Evolutionary conservation across 1,284 basidiomycete species (phyloP), one percentile per base, ranked within the genome.

Genomic region (Fistulina hepatica): DNA sequence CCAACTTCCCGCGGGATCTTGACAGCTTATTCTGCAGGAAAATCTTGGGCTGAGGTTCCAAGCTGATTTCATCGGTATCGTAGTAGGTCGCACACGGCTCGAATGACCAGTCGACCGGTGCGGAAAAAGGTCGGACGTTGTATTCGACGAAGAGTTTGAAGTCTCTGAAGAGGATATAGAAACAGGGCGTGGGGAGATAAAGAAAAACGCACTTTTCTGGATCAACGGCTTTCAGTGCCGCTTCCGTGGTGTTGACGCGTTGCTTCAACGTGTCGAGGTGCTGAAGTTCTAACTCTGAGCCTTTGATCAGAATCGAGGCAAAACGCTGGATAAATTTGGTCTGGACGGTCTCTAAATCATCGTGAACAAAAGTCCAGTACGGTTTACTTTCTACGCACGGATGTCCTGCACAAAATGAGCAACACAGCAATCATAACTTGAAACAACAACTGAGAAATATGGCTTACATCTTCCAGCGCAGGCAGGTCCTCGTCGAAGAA

Each of bases 21-120:
- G 59, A 58, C n/a, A 88, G 65, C 45, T 77, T 79, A 52, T 88
- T 88, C 58, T 88, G 83, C 12, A 88, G 60, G 50, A 81, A 72
- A 2, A 84, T 64, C 55, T 83, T 86, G 0, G 84, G 74, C 8
- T 68, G 69, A 15, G 69, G 57, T 31, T 84, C 82, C 16, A 75
- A 54, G 47, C 62, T 77, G 55, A 85, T 69, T 7, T 68, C 71
- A 24, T 61, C 64, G 32, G 73, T 81, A 50, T 88, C 84, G 53
- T 88, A 85, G 49, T 81, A 73, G 41, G 59, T 70, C 4, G 67
- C 46, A 48, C 78, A 84, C n/a, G 83, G 79, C 50, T 88, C 83
- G 49, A 86, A 88, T 32, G 45, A 55, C 75, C 73, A 83, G 51
- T 84, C 76, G 16, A 47, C 48, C 13, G 84, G 82, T 10, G 69